Conservation (phyloP, 805 yeast genomes). For the Candida alai region DNA sequence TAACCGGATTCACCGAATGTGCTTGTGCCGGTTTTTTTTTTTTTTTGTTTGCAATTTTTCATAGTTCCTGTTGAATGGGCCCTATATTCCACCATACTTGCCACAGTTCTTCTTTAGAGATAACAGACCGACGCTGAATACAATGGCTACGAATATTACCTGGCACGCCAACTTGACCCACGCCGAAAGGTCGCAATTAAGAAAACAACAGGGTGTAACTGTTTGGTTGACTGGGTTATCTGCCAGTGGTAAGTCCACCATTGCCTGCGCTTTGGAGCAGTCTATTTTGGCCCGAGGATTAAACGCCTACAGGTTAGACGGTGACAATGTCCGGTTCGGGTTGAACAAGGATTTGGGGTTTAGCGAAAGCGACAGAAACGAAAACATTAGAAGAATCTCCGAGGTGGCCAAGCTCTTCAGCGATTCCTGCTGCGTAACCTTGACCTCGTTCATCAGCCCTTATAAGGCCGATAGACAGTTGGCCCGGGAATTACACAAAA, state of each 20-base stretch:
- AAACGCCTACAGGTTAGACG: slow-evolving; percentile 85
- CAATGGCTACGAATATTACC: slow-evolving; percentile 92
- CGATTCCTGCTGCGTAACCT: slow-evolving; percentile 82
- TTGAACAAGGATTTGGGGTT: slow-evolving; percentile 93
- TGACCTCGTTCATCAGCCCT: slow-evolving; percentile 92
- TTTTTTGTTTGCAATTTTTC: too few species aligned
- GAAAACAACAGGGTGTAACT: slow-evolving; percentile 84
- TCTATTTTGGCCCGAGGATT: slow-evolving; percentile 64
- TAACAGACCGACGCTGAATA: too few species aligned
- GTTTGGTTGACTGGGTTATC: slow-evolving; percentile 94
- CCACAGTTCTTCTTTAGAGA: slow-evolving; percentile 4
- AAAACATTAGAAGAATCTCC: slow-evolving; percentile 90
- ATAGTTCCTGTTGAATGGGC: too few species aligned
- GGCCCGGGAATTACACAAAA: slow-evolving; percentile 82
- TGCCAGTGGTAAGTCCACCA: slow-evolving; percentile 92
- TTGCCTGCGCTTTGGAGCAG: slow-evolving; percentile 93
- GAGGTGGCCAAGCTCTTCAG: slow-evolving; percentile 94
- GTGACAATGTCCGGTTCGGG: slow-evolving; percentile 92
- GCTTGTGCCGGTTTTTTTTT: too few species aligned
- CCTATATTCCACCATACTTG: too few species aligned
- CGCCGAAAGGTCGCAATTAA: slow-evolving; percentile 67
- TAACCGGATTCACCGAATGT: too few species aligned
- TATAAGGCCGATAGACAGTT: slow-evolving; percentile 78
- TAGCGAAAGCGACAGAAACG: slow-evolving; percentile 86
- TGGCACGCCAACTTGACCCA: slow-evolving; percentile 92